Base-by-base conservation (phyloP, 345 rosid genomes). In the Brassica cretica region DNA sequence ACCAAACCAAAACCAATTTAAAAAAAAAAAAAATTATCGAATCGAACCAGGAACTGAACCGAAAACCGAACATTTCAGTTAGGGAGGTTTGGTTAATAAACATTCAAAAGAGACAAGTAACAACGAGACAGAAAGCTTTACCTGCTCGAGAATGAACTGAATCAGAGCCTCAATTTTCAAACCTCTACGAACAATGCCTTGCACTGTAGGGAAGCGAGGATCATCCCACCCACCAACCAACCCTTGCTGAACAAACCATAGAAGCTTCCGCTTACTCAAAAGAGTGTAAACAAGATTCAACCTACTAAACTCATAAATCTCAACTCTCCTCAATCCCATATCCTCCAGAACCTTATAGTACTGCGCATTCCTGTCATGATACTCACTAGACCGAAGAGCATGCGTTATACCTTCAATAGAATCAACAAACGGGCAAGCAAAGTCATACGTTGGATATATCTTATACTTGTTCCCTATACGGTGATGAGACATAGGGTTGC, bases 151-250 rank as follows among this genome's bases (percentile, higher is more conserved):
- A 84, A 95, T 93, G 77, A 95, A 95, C 66, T 93, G 97, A 16
- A 93, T 88, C 73, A 95, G 58, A 53, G 99, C 98, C 80, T 95
- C 99, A 4, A 95, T 74, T 80, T 93, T 91, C 63, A 95, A 79
- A 64, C 99, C 98, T 81, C 98, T 85, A 8, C 96, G 96, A 11
- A 91, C 96, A 60, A 95, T 95, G 78, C 99, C 98, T 82, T 91
- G 97, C 30, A 95, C 99, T 9, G 99, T 95, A n/a, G 98, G 98
- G 82, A 95, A 90, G 11, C 98, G 93, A 44, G 98, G 91, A 84
- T 95, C 99, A 81, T 95, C 99, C 99, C 99, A 95, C 58, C 97
- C 98, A 56, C 90, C 94, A 64, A 95, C 99, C 80, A 88, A 86
- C 59, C 90, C 85, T 30, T 89, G 83, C 70, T 95, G 88, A 62